phyloP scores from a whole-genome alignment of 2,329 filamentous ascomycete species.

The Verticillium tricorpus region DNA sequence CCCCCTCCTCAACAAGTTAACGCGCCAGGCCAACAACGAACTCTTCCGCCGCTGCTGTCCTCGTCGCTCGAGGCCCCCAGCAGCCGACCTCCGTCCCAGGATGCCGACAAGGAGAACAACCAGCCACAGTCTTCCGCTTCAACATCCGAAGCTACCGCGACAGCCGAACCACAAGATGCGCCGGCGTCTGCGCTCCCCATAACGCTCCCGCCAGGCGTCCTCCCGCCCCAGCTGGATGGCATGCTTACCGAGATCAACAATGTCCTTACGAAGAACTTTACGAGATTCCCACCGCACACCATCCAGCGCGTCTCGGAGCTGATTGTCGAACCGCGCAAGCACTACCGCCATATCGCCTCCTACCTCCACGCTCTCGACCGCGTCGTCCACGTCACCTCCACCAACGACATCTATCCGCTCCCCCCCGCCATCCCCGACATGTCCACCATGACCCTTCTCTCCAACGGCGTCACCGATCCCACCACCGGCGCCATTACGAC shows the following conservation, averaged over 20 bases:
- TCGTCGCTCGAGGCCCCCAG: slow-evolving; percentile 32
- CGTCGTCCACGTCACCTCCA: slow-evolving; percentile 83
- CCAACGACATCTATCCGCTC: slow-evolving; percentile 75
- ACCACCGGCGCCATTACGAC: slow-evolving; percentile 3
- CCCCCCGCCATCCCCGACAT: slow-evolving; percentile 60
- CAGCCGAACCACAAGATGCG: slow-evolving; percentile 22
- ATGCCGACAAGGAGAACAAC: slow-evolving; percentile 66
- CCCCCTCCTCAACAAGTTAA: slow-evolving; percentile 33
- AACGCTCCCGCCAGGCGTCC: slow-evolving; percentile 33
- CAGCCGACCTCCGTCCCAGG: slow-evolving; percentile 41
- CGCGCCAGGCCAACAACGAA: slow-evolving; percentile 33
- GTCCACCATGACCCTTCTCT: slow-evolving; percentile 45
- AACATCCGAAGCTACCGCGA: slow-evolving; percentile 31
- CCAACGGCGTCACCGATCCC: slow-evolving; percentile 57
- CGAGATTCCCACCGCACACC: slow-evolving; percentile 78
- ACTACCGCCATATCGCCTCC: slow-evolving; percentile 77
- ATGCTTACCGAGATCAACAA: slow-evolving; percentile 57
- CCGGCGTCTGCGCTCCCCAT: slow-evolving; percentile 18
- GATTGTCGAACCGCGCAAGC: slow-evolving; percentile 66
- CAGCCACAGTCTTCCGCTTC: slow-evolving; percentile 33
- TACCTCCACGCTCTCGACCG: slow-evolving; percentile 91
- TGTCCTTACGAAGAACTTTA: slow-evolving; percentile 62
- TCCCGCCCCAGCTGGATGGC: slow-evolving; percentile 60
- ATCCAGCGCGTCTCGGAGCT: slow-evolving; percentile 90
- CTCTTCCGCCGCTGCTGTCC: slow-evolving; percentile 33